These are phyloP conservation scores for Pseudofabraea citricarpa DNA, from an alignment of 2,329 filamentous ascomycete genomes.

Conservation along the genomic window DNA sequence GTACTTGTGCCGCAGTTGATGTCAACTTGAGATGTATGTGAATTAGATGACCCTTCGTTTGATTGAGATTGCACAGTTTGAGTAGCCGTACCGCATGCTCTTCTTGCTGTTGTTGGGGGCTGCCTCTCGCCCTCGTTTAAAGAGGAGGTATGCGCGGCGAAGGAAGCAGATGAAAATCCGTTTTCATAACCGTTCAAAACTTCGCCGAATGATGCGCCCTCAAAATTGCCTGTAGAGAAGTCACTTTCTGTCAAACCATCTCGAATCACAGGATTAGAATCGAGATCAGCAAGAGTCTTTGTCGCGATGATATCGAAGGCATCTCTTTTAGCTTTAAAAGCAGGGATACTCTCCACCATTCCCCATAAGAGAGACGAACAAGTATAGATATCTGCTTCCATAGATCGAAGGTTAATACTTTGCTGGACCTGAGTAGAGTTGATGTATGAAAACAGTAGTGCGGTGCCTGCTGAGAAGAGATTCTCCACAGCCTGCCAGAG, in stretches of 20 bases:
- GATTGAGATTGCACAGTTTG: neutral
- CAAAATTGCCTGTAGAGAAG: neutral
- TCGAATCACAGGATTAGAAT: neutral
- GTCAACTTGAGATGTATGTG: neutral
- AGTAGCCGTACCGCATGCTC: neutral
- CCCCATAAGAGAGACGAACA: constrained; percentile 18
- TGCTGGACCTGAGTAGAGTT: constrained; percentile 3
- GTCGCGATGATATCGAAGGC: constrained; percentile 4
- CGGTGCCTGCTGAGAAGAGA: constrained; percentile 7
- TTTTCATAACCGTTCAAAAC: neutral
- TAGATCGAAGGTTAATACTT: constrained; percentile 1
- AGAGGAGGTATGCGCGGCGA: neutral
- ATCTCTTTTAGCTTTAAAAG: constrained; percentile 16
- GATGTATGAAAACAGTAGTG: constrained; percentile 5
- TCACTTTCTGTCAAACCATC: neutral
- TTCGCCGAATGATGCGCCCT: neutral
- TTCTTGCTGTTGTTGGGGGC: neutral
- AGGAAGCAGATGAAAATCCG: neutral
- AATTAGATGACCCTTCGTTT: neutral
- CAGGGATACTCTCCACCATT: constrained; percentile 19
- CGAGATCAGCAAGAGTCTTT: constrained; percentile 1
- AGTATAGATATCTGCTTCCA: constrained; percentile 6
- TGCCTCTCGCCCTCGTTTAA: neutral
- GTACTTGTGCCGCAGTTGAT: neutral
- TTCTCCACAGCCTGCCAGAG: constrained; percentile 10